A percentile compares a stretch with the other conserved stretches of the same genome.
Conservation (phyloP, 768 basidiomycete genomes). For the Boletellus ananiceps region DNA sequence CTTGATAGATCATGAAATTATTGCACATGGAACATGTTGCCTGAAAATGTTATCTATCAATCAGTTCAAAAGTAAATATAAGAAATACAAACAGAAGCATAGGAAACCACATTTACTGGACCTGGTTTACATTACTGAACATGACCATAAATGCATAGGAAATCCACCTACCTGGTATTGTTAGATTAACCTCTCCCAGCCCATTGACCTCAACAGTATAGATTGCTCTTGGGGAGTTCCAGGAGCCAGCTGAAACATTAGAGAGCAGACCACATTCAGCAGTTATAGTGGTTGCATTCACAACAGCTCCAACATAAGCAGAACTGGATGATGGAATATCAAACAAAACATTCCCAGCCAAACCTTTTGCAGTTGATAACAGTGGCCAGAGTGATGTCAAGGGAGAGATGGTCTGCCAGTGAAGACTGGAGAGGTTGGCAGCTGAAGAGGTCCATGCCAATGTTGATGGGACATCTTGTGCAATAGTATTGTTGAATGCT, state of each 20-base stretch:
- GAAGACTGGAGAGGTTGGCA: not conserved
- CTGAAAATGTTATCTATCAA: not conserved
- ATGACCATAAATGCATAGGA: not conserved
- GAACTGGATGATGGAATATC: slow-evolving; percentile 9
- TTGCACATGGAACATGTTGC: not conserved
- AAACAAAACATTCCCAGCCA: slow-evolving; percentile 14
- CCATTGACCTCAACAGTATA: slow-evolving; percentile 6
- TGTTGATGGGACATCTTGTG: not conserved
- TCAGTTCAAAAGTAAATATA: not conserved
- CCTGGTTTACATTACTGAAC: not conserved
- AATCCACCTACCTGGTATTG: not conserved
- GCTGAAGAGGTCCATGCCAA: not conserved
- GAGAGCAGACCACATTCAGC: slow-evolving; percentile 15
- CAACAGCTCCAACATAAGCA: slow-evolving; percentile 5
- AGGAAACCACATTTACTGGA: not conserved
- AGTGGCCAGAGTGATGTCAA: not conserved
- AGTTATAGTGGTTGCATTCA: slow-evolving; percentile 15
- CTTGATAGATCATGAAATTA: not conserved
- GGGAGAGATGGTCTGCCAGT: not conserved
- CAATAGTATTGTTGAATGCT: slow-evolving; percentile 8
- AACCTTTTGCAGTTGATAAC: slow-evolving; percentile 6
- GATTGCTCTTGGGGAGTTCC: not conserved
- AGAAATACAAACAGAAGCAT: not conserved
- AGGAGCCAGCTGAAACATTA: not conserved
- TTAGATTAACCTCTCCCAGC: not conserved